Evolutionary conservation across 441 rosid genomes (phyloP), one percentile per base, ranked within the genome.

Genomic region (Brassica balearica): DNA sequence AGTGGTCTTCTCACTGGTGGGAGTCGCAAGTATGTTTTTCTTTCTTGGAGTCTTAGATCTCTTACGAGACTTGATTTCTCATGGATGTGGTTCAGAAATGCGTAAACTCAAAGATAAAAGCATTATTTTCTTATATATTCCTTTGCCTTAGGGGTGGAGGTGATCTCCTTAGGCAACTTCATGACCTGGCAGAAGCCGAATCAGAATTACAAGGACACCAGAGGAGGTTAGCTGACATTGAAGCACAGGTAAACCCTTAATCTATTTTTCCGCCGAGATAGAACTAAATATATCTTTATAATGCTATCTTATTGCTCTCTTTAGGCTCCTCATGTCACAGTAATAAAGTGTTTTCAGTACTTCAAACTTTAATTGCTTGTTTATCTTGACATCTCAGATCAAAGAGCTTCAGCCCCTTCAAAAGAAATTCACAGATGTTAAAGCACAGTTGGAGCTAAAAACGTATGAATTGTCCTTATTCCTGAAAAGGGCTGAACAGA

Each of bases 1-100:
- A 90, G 96, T 78, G 99, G 98, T 73, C 92, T 92, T 78, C 86
- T 96, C 68, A 96, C 99, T 43, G 99, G 99, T 79, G 98, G 99
- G 80, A 96, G 98, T 84, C 97, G 97, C 87, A 92, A 79, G 82
- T 79, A 79, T 64, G 82, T 79, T 59, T 68, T 68, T 63, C 62
- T 68, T 46, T 66, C 65, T 78, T 66, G 38, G 36, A 65, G 32
- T 9, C 68, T 46, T 72, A 78, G 11, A 66, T 72, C 4, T 72
- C 55, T 78, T 66, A 6, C 59, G 43, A 59, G 19, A 32, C 73
- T 80, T 65, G 32, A 56, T 69, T 63, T 74, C 53, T 66, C 51
- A 29, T n/a, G 9, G 65, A 14, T 34, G 32, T 56, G 10, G 59
- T 59, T 70, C 32, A 66, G 55, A 77, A 79, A 64, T 61, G 51